Conservation (phyloP, 2,329 filamentous ascomycete species). For the Grosmannia huntii region DNA sequence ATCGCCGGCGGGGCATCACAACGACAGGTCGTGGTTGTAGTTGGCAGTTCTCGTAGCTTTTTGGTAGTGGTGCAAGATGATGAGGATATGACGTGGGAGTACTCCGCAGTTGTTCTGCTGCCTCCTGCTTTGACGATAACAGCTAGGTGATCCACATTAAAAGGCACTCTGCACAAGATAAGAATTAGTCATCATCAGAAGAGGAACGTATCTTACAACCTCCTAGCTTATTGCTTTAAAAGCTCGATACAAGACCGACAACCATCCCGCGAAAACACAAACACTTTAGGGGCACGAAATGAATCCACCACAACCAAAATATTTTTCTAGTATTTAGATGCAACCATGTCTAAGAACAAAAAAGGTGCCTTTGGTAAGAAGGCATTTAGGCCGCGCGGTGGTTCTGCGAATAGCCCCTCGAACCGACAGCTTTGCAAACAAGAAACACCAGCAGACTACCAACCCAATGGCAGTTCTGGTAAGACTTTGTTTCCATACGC, state of each 20-base stretch:
- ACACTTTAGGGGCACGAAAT: background rate
- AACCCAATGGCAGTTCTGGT: background rate
- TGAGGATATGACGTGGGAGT: conserved; percentile 4
- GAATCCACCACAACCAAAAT: background rate
- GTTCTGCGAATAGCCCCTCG: background rate
- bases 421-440: background rate
- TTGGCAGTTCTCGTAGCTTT: background rate
- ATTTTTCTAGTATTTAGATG: background rate
- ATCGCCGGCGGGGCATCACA: background rate
- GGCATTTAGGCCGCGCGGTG: conserved; percentile 1
- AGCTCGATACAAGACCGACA: background rate
- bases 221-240: too few species aligned
- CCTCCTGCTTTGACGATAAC: background rate
- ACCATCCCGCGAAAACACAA: background rate
- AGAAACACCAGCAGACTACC: background rate
- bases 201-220: too few species aligned
- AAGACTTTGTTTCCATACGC: background rate
- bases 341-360: conserved; percentile 13
- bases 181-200: background rate
- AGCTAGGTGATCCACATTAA: background rate
- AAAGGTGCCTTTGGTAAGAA: conserved; percentile 10
- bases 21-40: background rate
- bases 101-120: background rate
- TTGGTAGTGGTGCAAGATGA: too few species aligned
- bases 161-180: background rate